Evolutionary conservation across 495 filamentous ascomycete genomes (phyloP).

Genomic region (Aspergillus cavernicola): DNA sequence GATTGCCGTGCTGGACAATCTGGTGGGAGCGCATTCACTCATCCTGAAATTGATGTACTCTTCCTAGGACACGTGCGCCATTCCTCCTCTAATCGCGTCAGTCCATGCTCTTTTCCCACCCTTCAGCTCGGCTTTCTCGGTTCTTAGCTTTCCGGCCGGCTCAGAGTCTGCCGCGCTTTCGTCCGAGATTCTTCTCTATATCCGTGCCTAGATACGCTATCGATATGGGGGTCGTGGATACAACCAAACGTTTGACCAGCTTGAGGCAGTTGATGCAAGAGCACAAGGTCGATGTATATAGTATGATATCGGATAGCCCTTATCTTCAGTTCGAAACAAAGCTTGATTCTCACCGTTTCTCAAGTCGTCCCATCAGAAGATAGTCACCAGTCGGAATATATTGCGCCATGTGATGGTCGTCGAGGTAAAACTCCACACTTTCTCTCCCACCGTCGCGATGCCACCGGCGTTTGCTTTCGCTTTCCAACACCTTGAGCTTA

Average conservation of each 20-base stretch:
- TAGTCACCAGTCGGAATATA: conserved; percentile 96
- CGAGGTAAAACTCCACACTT: conserved; percentile 55
- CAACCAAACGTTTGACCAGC: conserved; percentile 67
- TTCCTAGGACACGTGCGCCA: conserved; percentile 21
- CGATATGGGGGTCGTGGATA: conserved; percentile 84
- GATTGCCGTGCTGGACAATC: neutral
- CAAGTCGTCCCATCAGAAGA: conserved; percentile 96
- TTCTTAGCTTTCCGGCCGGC: conserved; percentile 32
- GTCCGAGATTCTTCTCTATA: conserved; percentile 35
- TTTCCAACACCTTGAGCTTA: conserved; percentile 9
- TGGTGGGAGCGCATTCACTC: conserved; percentile 9
- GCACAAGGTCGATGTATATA: conserved; percentile 86
- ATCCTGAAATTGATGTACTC: conserved; percentile 10
- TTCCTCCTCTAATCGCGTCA: conserved; percentile 8
- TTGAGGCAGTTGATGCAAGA: conserved; percentile 87
- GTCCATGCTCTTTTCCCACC: conserved; percentile 42
- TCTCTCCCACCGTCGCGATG: neutral
- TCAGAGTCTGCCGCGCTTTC: conserved; percentile 23
- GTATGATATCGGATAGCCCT: conserved; percentile 50
- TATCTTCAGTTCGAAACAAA: neutral
- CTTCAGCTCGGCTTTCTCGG: conserved; percentile 33
- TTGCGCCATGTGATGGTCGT: conserved; percentile 87
- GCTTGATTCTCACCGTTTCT: conserved; percentile 15
- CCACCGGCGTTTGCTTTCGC: neutral
- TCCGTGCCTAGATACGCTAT: conserved; percentile 35